Percentiles rank a stretch among this genome's conserved stretches.
Conservation (phyloP, 176 grass and related monocot genomes). For the Bothriochloa decipiens region DNA sequence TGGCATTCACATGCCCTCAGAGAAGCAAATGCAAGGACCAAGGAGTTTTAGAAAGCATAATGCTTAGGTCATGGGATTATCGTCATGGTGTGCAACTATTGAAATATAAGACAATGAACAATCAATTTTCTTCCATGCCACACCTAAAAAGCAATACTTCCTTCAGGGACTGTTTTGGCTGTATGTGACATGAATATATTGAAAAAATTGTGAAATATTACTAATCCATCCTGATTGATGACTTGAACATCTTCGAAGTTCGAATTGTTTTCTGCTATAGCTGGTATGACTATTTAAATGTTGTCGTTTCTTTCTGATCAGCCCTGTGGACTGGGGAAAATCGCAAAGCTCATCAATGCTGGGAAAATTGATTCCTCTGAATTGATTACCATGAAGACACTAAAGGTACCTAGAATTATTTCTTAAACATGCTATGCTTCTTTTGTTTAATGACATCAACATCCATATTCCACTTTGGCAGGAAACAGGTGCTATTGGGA, state of each 20-base stretch:
- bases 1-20: neutral
- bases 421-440: conserved; percentile 12
- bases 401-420: conserved; percentile 69
- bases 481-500: conserved; percentile 86
- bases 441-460: conserved; percentile 29
- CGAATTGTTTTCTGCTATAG: conserved; percentile 8
- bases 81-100: neutral
- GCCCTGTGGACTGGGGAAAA: conserved; percentile 91
- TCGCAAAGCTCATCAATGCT: conserved; percentile 89
- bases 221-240: neutral
- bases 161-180: neutral
- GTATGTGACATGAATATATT: conserved; percentile 19
- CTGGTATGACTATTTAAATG: neutral
- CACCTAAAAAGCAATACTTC: neutral
- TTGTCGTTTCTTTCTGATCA: conserved; percentile 46
- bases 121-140: neutral
- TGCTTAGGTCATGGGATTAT: neutral
- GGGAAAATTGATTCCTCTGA: conserved; percentile 91
- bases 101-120: neutral
- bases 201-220: conserved; percentile 32
- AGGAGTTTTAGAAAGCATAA: neutral
- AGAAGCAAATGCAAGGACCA: neutral
- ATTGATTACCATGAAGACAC: conserved; percentile 93
- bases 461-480: conserved; percentile 38
- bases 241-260: conserved; percentile 7